phyloP scores from a whole-genome alignment of 805 yeast genomes.

The Kodamaea jinghongensis region DNA sequence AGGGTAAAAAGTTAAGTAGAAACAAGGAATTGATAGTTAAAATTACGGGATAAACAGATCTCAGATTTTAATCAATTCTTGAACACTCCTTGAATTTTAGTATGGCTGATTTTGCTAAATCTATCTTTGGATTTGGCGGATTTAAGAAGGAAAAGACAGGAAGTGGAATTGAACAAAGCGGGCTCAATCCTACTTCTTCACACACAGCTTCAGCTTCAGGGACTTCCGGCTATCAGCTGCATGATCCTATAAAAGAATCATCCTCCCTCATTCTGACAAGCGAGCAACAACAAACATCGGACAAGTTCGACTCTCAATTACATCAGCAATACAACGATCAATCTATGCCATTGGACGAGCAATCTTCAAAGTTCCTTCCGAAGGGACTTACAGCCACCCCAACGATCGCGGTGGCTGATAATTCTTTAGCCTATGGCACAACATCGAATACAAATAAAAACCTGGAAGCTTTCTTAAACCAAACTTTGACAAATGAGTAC shows the following conservation, averaged over 20 bases:
- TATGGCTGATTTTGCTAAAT: slow-evolving; percentile 47
- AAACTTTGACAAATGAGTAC: slow-evolving; percentile 16
- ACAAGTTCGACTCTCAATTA: slow-evolving; percentile 2
- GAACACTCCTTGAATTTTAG: slow-evolving; percentile 2
- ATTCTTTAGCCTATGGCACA: slow-evolving; percentile 67
- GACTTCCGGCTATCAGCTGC: too few species aligned
- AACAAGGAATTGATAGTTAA: too few species aligned
- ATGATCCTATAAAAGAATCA: too few species aligned
- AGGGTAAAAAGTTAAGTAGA: too few species aligned
- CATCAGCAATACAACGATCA: slow-evolving; percentile 6
- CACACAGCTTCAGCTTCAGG: neutral
- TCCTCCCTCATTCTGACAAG: too few species aligned
- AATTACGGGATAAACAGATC: too few species aligned
- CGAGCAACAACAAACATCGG: too few species aligned
- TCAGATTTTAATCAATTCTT: too few species aligned
- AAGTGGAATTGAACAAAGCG: slow-evolving; percentile 13
- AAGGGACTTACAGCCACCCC: slow-evolving; percentile 45
- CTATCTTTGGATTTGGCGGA: slow-evolving; percentile 41
- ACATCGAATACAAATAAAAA: slow-evolving; percentile 33
- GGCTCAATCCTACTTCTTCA: slow-evolving; percentile 8
- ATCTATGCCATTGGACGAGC: neutral
- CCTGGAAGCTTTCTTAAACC: slow-evolving; percentile 24
- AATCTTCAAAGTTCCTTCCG: slow-evolving; percentile 28
- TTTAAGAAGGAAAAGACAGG: slow-evolving; percentile 25
- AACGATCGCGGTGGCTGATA: slow-evolving; percentile 65